A percentile compares a stretch with the other conserved stretches of the same genome.
These are phyloP conservation scores for Daedalea quercina DNA, from an alignment of 768 basidiomycete genomes.

Conservation along the genomic window DNA sequence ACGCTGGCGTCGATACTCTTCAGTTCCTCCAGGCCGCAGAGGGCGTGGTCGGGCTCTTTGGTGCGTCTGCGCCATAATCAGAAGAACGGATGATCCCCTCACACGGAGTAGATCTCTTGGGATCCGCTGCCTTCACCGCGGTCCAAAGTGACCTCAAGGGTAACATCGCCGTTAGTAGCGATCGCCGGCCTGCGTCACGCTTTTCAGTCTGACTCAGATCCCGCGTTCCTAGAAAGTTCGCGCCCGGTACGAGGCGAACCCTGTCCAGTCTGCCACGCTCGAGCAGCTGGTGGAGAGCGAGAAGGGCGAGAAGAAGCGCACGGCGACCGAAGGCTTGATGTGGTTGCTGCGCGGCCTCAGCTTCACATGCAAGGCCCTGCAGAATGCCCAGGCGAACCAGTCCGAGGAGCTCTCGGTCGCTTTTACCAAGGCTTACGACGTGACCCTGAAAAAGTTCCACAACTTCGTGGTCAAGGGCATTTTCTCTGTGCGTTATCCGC, in stretches of 20 bases:
- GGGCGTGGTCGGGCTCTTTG: slow-evolving; percentile 87
- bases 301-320: slow-evolving; percentile 78
- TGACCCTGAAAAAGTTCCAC: slow-evolving; percentile 80
- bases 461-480: slow-evolving; percentile 58
- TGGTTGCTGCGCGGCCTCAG: slow-evolving; percentile 91
- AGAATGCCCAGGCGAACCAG: slow-evolving; percentile 61
- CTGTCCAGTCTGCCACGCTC: slow-evolving; percentile 65
- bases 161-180: slow-evolving; percentile 80
- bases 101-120: slow-evolving; percentile 62
- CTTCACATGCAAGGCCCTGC: slow-evolving; percentile 83
- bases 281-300: slow-evolving; percentile 82
- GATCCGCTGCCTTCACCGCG: slow-evolving; percentile 72
- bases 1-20: slow-evolving; percentile 82
- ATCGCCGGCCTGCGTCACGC: slow-evolving; percentile 1
- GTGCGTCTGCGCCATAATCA: slow-evolving; percentile 35
- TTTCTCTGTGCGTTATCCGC: slow-evolving; percentile 39
- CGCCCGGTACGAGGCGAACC: slow-evolving; percentile 63
- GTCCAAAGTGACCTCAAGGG: slow-evolving; percentile 87
- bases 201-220: not conserved
- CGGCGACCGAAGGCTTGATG: slow-evolving; percentile 85
- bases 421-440: slow-evolving; percentile 78
- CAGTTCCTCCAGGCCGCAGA: slow-evolving; percentile 84
- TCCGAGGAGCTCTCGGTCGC: slow-evolving; percentile 56
- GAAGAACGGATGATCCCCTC: not conserved
- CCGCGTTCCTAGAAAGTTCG: slow-evolving; percentile 71